These are phyloP conservation scores for Podospora didyma DNA, from an alignment of 495 filamentous ascomycete genomes.

Conservation along the genomic window DNA sequence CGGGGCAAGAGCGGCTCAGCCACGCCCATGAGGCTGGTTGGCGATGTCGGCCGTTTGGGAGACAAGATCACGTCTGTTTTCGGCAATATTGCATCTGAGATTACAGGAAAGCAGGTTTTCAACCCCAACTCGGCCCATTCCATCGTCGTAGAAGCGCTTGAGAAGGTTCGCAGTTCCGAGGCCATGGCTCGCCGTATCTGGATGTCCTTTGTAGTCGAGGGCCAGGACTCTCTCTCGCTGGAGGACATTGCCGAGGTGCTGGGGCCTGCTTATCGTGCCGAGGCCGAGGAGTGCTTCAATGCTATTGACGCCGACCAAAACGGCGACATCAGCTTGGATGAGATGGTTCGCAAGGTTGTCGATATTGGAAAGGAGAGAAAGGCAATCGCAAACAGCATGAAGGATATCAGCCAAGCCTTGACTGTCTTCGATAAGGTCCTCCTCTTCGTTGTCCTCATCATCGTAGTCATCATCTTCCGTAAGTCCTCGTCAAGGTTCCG, in stretches of 20 bases:
- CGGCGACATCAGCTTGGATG: slow-evolving; percentile 88
- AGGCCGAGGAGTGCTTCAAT: slow-evolving; percentile 79
- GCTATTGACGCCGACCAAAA: slow-evolving; percentile 83
- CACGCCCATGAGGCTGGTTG: slow-evolving; percentile 74
- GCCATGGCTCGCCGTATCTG: slow-evolving; percentile 88
- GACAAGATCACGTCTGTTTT: slow-evolving; percentile 89
- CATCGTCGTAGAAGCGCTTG: slow-evolving; percentile 81
- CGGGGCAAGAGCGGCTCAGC: slow-evolving; percentile 52
- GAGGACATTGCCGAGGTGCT: slow-evolving; percentile 89
- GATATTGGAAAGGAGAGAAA: slow-evolving; percentile 80
- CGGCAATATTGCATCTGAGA: slow-evolving; percentile 89
- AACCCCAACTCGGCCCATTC: slow-evolving; percentile 86
- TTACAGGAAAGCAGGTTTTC: slow-evolving; percentile 92
- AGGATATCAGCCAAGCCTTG: slow-evolving; percentile 95
- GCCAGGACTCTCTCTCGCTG: slow-evolving; percentile 67
- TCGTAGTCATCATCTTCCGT: slow-evolving; percentile 83
- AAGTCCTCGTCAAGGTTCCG: slow-evolving; percentile 23
- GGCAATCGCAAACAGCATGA: slow-evolving; percentile 84
- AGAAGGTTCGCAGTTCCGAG: slow-evolving; percentile 75
- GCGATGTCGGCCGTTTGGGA: slow-evolving; percentile 74
- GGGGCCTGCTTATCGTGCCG: slow-evolving; percentile 60
- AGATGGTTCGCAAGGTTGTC: slow-evolving; percentile 85
- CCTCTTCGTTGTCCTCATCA: slow-evolving; percentile 69
- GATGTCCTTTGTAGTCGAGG: slow-evolving; percentile 97
- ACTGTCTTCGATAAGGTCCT: slow-evolving; percentile 83